Evolutionary conservation across 1,139 yeast genomes (phyloP), one percentile per base, ranked within the genome.

Genomic region (Pneumocystis oryctolagi): DNA sequence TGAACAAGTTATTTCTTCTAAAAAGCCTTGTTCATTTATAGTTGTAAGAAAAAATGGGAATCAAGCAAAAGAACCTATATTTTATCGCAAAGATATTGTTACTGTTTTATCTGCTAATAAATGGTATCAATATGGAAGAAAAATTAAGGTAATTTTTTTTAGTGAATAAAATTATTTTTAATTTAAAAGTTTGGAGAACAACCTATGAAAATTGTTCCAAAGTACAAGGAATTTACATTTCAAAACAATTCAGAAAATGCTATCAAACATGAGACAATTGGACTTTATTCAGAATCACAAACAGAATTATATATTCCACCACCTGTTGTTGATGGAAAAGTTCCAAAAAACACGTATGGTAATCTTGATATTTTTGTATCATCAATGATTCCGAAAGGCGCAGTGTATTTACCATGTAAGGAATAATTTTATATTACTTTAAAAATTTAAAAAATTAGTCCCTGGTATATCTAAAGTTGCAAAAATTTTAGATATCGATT

Each of bases 61-160:
- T 59, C 61, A 62, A 1, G 65, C 65, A 14, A 63, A 67, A 28
- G 74, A 70, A 39, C 71, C 71, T 3, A 90, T 92, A 0, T 92
- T 82, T 70, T 82, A 82, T 59, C 76, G 96, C 35, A 74, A 80
- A 0, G 82, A 84, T 69, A 89, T 94, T 1, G 78, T 82, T 62
- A 70, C 71, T 2, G 79, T 90, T 34, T 77, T 84, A 64, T 83
- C 94, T 0, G 88, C 96, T 0, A 83, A 83, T 68, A 89, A 87
- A 1, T 92, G 98, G 98, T 88, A 85, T 70, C 80, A 86, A 75
- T 75, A 80, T 62, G 99, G 98, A 0, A 75, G 96, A 34, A 79
- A 84, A 0, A 73, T 94, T 55, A 87, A 84, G 68, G 62, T 65
- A 20, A 20, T 37, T 34, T 47, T 20, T 9, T 47, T 57, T 20